Conservation (phyloP, 108 stramenopile genomes). For the Fistulifera pelliculosa region DNA sequence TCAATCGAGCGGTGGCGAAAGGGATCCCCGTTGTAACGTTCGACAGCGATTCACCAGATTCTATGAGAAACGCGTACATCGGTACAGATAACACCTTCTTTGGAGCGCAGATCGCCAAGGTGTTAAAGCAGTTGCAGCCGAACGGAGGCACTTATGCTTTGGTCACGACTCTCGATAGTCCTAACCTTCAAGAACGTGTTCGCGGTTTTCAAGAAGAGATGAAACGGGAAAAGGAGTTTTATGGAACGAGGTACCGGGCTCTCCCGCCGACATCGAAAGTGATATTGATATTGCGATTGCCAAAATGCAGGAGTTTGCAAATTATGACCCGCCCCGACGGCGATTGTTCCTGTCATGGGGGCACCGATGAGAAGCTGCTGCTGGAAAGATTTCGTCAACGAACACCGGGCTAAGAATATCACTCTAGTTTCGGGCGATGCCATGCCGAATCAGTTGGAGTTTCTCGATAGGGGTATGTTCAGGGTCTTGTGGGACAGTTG, state of each 20-base stretch:
- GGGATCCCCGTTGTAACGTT: constrained; percentile 20
- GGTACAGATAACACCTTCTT: constrained; percentile 24
- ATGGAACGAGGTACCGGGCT: not conserved
- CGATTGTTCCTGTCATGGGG: constrained; percentile 1
- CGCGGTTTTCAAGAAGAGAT: constrained; percentile 3
- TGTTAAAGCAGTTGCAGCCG: constrained; percentile 13
- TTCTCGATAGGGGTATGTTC: constrained; percentile 19
- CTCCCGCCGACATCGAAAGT: not conserved
- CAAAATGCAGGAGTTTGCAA: constrained; percentile 1
- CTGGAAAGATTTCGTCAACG: constrained; percentile 1
- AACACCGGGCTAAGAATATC: constrained; percentile 1
- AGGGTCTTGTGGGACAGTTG: constrained; percentile 30
- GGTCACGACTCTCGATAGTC: constrained; percentile 1
- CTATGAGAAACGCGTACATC: constrained; percentile 17
- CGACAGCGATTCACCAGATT: constrained; percentile 21
- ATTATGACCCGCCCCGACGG: not conserved
- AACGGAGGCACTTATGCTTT: constrained; percentile 17
- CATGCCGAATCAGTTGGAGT: constrained; percentile 10
- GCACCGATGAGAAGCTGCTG: not conserved
- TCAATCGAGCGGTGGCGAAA: not conserved
- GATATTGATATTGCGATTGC: not conserved
- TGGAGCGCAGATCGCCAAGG: constrained; percentile 13
- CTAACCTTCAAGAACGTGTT: constrained; percentile 11
- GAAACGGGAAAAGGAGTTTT: not conserved
- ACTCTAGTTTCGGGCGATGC: constrained; percentile 10